Evolutionary conservation across 352 stramenopile species (phyloP).

Genomic region (Plasmopara muralis): DNA sequence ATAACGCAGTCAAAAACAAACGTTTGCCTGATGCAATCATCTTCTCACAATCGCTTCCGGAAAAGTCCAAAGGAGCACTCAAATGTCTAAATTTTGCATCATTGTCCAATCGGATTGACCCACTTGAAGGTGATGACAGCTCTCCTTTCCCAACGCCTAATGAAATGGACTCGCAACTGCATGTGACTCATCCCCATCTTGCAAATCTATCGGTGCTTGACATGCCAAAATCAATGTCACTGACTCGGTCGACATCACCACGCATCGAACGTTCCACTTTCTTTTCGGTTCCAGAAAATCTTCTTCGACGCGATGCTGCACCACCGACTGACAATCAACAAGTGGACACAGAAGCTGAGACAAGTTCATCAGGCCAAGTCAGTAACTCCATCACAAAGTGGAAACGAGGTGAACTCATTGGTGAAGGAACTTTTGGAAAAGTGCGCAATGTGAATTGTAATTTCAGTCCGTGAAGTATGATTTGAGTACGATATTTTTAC

Average conservation of each 20-base stretch:
- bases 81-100: slow-evolving; percentile 3
- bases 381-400: slow-evolving; percentile 69
- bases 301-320: slow-evolving; percentile 6
- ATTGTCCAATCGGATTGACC: slow-evolving; percentile 4
- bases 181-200: slow-evolving; percentile 24
- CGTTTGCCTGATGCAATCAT: slow-evolving; percentile 46
- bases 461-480: not conserved
- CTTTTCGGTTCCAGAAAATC: slow-evolving; percentile 24
- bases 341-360: slow-evolving; percentile 6
- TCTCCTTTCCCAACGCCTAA: slow-evolving; percentile 19
- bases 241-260: slow-evolving; percentile 47
- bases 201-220: slow-evolving; percentile 8
- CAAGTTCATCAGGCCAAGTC: not conserved
- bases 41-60: slow-evolving; percentile 14
- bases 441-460: slow-evolving; percentile 10
- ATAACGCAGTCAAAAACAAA: slow-evolving; percentile 37
- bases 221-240: slow-evolving; percentile 31
- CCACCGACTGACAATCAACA: slow-evolving; percentile 16
- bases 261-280: slow-evolving; percentile 26
- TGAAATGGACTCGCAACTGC: slow-evolving; percentile 32
- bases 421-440: slow-evolving; percentile 91
- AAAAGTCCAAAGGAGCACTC: slow-evolving; percentile 6
- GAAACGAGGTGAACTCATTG: slow-evolving; percentile 92
- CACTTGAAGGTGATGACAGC: slow-evolving; percentile 6
- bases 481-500: not conserved